These are phyloP conservation scores for Durusdinium trenchii DNA, from an alignment of 73 alveolate genomes.

Conservation along the genomic window DNA sequence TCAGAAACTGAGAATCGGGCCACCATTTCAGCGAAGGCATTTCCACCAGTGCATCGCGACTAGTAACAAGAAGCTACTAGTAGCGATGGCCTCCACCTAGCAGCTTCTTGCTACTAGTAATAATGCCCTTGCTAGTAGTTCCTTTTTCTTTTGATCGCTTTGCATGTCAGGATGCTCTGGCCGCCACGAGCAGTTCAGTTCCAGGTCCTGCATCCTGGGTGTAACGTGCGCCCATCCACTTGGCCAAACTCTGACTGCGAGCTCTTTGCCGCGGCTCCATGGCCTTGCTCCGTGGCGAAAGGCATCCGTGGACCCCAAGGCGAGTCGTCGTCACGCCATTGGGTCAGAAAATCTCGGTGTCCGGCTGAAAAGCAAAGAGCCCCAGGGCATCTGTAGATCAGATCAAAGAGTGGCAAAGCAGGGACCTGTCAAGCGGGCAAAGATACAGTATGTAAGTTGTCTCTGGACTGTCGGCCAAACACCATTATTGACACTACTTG, in stretches of 20 bases:
- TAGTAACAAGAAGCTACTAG: too few species aligned
- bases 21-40: too few species aligned
- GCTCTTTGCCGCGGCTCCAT: conserved; percentile 21
- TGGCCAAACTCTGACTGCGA: conserved; percentile 22
- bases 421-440: background rate
- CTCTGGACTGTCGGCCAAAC: too few species aligned
- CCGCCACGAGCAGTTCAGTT: conserved; percentile 73
- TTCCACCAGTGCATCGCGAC: too few species aligned
- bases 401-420: conserved; percentile 77
- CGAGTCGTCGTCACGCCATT: background rate
- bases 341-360: background rate
- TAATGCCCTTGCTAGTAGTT: background rate
- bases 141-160: background rate
- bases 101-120: background rate
- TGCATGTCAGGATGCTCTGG: background rate
- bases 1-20: background rate
- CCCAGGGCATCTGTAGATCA: conserved; percentile 50
- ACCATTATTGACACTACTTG: too few species aligned
- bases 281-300: background rate
- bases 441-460: too few species aligned
- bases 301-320: background rate
- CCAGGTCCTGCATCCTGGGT: background rate
- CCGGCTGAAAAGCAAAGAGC: conserved; percentile 64
- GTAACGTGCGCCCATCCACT: conserved; percentile 66
- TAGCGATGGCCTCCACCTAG: too few species aligned